Base-by-base conservation (phyloP, 352 stramenopile genomes). In the Pythium rishiriense region DNA sequence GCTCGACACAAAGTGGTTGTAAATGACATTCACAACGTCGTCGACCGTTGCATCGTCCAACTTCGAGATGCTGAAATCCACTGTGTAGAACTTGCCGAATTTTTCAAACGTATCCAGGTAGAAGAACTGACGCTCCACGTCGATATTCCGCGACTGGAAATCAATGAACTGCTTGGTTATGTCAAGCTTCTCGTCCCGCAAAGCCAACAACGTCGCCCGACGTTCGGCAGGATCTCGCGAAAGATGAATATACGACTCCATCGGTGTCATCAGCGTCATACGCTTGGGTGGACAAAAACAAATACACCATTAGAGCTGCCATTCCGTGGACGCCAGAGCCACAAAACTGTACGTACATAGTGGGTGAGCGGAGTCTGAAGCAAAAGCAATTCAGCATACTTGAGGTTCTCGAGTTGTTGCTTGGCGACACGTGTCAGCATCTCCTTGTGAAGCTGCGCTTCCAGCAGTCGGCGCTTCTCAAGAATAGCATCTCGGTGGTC, bases 41-140 rank as follows among this genome's bases (percentile, higher is more conserved):
- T 62, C 64, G 29, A 86, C 69, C 0, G 66, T 80, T 55, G 76
- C 78, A 57, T 71, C 59, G 41, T 67, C 56, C 26, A 87, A 61
- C 29, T 86, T 71, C 26, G 75, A 82, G 35, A 86, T 74, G 62
- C 75, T 88, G 45, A 88, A 85, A 53, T 89, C 79, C 49, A 89
- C 76, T 1, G 79, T 87, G 72, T 84, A 87, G 47, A 81, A 83
- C 53, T 89, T 89, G 56, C 79, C 78, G 41, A 89, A 89, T 28
- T 77, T 72, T 45, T 84, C 77, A 47, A 89, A 89, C 10, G 74
- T 84, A 51, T 89, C 79, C 14, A 89, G 55, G 65, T 85, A 85
- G 51, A 87, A 87, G 42, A 85, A 89, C 53, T 85, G 73, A 15
- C 78, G 70, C 29, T 77, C 75, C 6, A 76, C 55, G 33, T 89